Conservation (phyloP, 2,329 filamentous ascomycete genomes). For the Cercospora zeina region DNA sequence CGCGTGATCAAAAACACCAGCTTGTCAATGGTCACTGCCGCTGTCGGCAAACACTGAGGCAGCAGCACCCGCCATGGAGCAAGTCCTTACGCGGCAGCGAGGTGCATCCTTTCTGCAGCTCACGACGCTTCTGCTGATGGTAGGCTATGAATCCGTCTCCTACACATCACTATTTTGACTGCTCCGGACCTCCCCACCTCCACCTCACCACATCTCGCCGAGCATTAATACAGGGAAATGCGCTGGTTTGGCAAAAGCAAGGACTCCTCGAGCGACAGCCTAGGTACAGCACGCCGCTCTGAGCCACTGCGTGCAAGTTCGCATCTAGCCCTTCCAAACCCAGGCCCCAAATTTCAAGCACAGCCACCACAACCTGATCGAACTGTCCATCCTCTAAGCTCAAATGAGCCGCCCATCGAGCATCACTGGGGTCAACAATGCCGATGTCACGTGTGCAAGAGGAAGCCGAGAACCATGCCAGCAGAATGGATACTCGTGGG, state of each 20-base stretch:
- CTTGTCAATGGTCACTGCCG: neutral
- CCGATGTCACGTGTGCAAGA: slow-evolving; percentile 1
- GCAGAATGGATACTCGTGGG: slow-evolving; percentile 11
- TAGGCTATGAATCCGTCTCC: neutral
- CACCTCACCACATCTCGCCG: neutral
- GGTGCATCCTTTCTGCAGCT: neutral
- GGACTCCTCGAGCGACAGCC: neutral
- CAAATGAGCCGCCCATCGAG: slow-evolving; percentile 9
- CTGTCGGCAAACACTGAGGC: neutral
- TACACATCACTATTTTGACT: slow-evolving; percentile 2
- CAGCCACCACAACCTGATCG: neutral
- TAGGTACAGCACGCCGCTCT: neutral
- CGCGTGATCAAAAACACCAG: slow-evolving; percentile 1
- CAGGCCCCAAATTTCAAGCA: neutral
- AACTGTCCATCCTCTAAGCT: slow-evolving; percentile 1
- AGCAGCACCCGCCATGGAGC: slow-evolving; percentile 1
- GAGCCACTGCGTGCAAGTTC: slow-evolving; percentile 1
- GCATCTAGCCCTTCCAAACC: neutral
- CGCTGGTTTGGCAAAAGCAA: neutral
- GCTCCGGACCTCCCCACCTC: neutral
- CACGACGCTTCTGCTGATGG: neutral
- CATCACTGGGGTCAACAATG: slow-evolving; percentile 10
- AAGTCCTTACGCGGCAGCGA: neutral
- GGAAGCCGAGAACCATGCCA: slow-evolving; percentile 6
- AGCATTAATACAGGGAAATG: slow-evolving; percentile 3